phyloP scores from a whole-genome alignment of 805 yeast species.

The Priceomyces melissophilus region DNA sequence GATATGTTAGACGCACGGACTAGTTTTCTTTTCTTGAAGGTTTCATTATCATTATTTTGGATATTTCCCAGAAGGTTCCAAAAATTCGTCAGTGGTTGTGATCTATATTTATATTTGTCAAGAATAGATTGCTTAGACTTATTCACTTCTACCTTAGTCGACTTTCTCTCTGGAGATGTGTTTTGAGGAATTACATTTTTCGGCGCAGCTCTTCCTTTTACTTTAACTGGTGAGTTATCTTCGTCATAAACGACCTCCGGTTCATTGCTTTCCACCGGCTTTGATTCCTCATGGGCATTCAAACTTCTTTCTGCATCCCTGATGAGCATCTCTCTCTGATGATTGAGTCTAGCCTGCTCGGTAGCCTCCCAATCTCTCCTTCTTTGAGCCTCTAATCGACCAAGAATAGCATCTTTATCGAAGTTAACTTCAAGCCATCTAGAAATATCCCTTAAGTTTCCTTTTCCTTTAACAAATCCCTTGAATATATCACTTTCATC shows the following conservation, averaged over 20 bases:
- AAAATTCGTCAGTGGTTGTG: constrained; percentile 21
- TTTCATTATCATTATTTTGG: constrained; percentile 8
- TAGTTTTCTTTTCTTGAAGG: constrained; percentile 29
- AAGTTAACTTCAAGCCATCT: constrained; percentile 37
- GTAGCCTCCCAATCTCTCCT: constrained; percentile 10
- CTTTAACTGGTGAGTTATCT: constrained; percentile 35
- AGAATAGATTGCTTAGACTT: constrained; percentile 41
- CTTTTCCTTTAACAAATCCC: constrained; percentile 42
- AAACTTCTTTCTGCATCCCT: neutral
- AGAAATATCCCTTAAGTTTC: constrained; percentile 38
- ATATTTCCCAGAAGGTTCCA: constrained; percentile 25
- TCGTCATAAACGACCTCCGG: constrained; percentile 20
- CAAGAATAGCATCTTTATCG: constrained; percentile 22
- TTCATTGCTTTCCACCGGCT: constrained; percentile 5
- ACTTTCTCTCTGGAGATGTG: constrained; percentile 10
- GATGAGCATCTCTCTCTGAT: constrained; percentile 12
- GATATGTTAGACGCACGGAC: constrained; percentile 29
- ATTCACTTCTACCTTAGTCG: constrained; percentile 38
- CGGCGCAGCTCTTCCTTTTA: constrained; percentile 29
- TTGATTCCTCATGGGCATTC: neutral
- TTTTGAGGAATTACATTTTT: constrained; percentile 22
- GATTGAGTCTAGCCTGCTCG: constrained; percentile 13
- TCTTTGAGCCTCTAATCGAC: constrained; percentile 13
- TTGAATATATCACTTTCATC: constrained; percentile 39
- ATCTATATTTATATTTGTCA: constrained; percentile 35